Percentiles rank a stretch among this genome's conserved stretches.
These are phyloP conservation scores for Lipomyces oligophaga DNA, from an alignment of 805 yeast genomes.

Conservation along the genomic window DNA sequence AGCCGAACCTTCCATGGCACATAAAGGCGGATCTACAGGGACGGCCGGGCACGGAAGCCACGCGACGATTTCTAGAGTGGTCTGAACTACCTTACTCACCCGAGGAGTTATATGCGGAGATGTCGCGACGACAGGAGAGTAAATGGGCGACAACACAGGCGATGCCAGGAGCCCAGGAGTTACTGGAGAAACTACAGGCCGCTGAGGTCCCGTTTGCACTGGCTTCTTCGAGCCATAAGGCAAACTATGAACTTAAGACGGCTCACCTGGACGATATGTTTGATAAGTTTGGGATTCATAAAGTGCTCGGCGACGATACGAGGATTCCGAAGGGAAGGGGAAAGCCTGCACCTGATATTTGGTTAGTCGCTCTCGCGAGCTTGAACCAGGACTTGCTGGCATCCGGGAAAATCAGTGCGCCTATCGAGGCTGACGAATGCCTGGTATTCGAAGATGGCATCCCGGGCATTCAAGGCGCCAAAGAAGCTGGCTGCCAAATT, in stretches of 20 bases:
- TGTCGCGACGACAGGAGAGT: conserved; percentile 50
- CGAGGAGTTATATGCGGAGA: conserved; percentile 55
- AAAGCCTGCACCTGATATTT: conserved; percentile 91
- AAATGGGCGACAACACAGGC: conserved; percentile 64
- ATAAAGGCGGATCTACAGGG: conserved; percentile 86
- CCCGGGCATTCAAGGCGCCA: conserved; percentile 85
- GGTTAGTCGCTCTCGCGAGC: conserved; percentile 73
- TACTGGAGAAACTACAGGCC: conserved; percentile 52
- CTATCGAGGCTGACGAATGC: conserved; percentile 70
- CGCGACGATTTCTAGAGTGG: conserved; percentile 53
- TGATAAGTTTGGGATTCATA: conserved; percentile 55
- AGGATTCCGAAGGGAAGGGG: conserved; percentile 83
- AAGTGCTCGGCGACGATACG: conserved; percentile 85
- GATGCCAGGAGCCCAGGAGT: conserved; percentile 80
- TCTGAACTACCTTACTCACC: conserved; percentile 65
- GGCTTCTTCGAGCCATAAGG: conserved; percentile 75
- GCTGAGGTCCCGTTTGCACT: conserved; percentile 73
- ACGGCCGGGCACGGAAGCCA: conserved; percentile 66
- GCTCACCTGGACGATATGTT: conserved; percentile 62
- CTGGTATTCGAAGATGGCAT: conserved; percentile 92
- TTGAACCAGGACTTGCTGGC: conserved; percentile 53
- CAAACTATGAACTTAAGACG: conserved; percentile 69
- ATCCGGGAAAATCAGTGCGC: conserved; percentile 30
- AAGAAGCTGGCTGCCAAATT: conserved; percentile 77
- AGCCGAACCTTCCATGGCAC: conserved; percentile 86